phyloP scores from a whole-genome alignment of 306 rosid genomes.

The Ormosia emarginata region DNA sequence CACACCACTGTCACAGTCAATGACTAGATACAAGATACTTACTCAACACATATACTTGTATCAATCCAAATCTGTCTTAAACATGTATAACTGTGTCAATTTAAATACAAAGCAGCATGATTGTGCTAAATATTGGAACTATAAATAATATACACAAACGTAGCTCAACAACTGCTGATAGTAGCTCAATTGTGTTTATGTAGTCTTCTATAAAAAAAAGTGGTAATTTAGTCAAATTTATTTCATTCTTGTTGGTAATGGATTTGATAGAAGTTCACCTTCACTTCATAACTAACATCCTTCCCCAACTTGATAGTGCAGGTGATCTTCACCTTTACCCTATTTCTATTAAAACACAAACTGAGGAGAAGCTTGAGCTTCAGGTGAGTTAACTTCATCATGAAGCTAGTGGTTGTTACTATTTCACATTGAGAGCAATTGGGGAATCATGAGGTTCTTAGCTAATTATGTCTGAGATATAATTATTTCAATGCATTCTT shows the following conservation, averaged over 20 bases:
- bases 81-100: too few relatives aligned
- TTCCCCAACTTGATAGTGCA: constrained; percentile 39
- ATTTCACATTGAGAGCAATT: not conserved
- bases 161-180: too few relatives aligned
- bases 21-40: too few relatives aligned
- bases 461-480: not conserved
- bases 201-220: not conserved
- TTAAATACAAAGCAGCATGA: too few relatives aligned
- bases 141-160: too few relatives aligned
- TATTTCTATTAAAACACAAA: constrained; percentile 81
- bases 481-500: not conserved
- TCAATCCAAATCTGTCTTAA: too few relatives aligned
- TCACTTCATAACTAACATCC: constrained; percentile 8
- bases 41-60: too few relatives aligned
- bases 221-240: not conserved
- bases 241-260: constrained; percentile 1
- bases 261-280: not conserved
- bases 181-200: not conserved
- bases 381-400: constrained; percentile 60
- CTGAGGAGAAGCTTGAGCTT: constrained; percentile 92
- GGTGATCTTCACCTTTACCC: constrained; percentile 94
- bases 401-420: constrained; percentile 1
- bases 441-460: not conserved
- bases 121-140: too few relatives aligned
- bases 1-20: too few relatives aligned